A percentile compares a stretch with the other conserved stretches of the same genome.
phyloP scores from a whole-genome alignment of 176 grass and related monocot species.

The Carex myosuroides region DNA sequence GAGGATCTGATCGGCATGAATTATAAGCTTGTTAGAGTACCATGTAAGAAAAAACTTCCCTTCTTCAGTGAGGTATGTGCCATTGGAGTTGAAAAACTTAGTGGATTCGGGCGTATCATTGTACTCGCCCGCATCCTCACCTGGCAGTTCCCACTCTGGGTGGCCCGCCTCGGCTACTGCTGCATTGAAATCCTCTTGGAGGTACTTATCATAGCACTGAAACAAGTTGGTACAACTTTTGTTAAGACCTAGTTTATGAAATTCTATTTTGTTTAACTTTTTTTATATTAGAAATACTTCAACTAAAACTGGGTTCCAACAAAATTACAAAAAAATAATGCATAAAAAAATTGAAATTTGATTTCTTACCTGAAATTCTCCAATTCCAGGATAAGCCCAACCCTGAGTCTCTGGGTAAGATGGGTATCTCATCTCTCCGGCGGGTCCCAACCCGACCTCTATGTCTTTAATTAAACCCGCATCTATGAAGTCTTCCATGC shows the following conservation, averaged over 20 bases:
- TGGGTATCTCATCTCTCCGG: slow-evolving; percentile 86
- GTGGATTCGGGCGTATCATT: slow-evolving; percentile 68
- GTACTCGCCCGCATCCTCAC: slow-evolving; percentile 62
- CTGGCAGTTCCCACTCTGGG: slow-evolving; percentile 75
- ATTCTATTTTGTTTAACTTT: neutral
- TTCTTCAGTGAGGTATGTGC: slow-evolving; percentile 52
- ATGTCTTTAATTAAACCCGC: slow-evolving; percentile 59
- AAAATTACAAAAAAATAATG: neutral
- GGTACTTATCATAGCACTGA: slow-evolving; percentile 87
- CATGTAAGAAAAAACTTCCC: slow-evolving; percentile 84
- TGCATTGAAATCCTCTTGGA: slow-evolving; percentile 49
- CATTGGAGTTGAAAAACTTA: slow-evolving; percentile 47
- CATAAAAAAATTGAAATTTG: neutral
- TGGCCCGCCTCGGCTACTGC: slow-evolving; percentile 49
- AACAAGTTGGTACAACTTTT: slow-evolving; percentile 22
- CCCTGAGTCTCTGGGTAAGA: slow-evolving; percentile 70
- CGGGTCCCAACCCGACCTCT: slow-evolving; percentile 85
- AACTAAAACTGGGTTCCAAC: neutral
- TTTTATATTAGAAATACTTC: neutral
- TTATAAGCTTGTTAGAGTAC: slow-evolving; percentile 91
- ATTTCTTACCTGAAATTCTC: slow-evolving; percentile 72
- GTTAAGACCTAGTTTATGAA: neutral
- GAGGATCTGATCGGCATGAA: slow-evolving; percentile 66
- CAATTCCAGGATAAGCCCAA: slow-evolving; percentile 80
- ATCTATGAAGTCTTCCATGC: slow-evolving; percentile 64